Conservation (phyloP, 2,329 filamentous ascomycete genomes). For the Knoxdaviesia proteae region DNA sequence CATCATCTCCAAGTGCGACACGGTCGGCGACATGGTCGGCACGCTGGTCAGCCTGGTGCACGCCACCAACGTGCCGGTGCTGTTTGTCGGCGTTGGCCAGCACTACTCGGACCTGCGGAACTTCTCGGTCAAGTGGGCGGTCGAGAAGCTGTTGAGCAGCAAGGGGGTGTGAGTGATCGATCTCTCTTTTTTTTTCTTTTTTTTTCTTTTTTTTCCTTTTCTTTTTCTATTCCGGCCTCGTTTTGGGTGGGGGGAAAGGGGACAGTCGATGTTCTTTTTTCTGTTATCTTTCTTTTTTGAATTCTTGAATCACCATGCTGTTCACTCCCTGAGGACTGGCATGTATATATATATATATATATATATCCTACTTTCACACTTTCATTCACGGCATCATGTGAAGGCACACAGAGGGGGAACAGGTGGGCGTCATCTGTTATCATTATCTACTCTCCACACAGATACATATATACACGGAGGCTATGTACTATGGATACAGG, state of each 20-base stretch:
- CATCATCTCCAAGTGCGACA: conserved; percentile 97
- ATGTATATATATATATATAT: no score
- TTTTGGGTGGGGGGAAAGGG: not conserved
- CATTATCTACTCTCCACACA: no score
- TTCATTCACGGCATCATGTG: no score
- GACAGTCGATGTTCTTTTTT: not conserved
- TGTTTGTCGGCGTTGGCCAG: conserved; percentile 65
- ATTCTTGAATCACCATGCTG: not conserved
- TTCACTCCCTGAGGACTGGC: no score
- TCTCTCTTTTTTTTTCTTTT: not conserved
- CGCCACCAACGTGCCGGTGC: conserved; percentile 84
- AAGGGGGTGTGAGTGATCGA: conserved; percentile 11
- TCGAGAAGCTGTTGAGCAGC: conserved; percentile 40
- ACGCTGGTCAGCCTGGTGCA: conserved; percentile 94
- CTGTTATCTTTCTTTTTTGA: conserved; percentile 1
- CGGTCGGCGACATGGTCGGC: conserved; percentile 95
- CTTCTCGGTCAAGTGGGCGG: conserved; percentile 49
- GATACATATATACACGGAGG: no score
- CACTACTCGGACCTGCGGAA: conserved; percentile 49
- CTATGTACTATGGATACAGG: no score
- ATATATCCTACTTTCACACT: no score
- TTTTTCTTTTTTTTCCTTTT: not conserved
- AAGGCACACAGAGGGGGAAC: no score
- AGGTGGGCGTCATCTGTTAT: no score
- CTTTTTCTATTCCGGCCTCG: not conserved